These are phyloP conservation scores for Chrysochromulina tobinii DNA, from an alignment of 78 protist genomes.

Conservation along the genomic window DNA sequence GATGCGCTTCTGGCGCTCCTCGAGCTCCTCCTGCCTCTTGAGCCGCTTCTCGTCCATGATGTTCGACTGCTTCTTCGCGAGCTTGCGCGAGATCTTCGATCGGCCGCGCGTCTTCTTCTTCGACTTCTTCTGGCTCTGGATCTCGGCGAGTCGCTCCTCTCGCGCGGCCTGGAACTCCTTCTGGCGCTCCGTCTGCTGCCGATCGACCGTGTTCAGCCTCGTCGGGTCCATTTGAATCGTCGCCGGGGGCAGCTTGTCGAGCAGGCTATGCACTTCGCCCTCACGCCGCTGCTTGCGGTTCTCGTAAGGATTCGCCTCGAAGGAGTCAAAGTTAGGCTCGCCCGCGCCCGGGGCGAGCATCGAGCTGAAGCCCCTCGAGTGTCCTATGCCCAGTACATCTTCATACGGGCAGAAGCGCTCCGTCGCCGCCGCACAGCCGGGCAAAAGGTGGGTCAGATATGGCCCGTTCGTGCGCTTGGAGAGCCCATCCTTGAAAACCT, in stretches of 20 bases:
- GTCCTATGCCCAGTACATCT: constrained; percentile 92
- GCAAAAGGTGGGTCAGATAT: constrained; percentile 58
- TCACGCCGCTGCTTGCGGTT: constrained; percentile 69
- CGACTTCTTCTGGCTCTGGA: no score
- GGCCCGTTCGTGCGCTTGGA: constrained; percentile 35
- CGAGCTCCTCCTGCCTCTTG: neutral
- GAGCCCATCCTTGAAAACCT: constrained; percentile 69
- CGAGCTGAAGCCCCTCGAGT: neutral
- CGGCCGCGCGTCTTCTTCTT: constrained; percentile 7
- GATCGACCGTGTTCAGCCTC: neutral
- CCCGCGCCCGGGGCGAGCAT: constrained; percentile 85
- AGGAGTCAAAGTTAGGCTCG: constrained; percentile 92
- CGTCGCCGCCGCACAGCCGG: neutral
- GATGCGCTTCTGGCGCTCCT: neutral
- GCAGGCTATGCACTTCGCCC: constrained; percentile 66
- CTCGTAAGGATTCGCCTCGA: constrained; percentile 93
- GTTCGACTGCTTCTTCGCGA: constrained; percentile 13
- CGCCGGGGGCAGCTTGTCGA: constrained; percentile 75
- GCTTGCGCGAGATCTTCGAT: neutral
- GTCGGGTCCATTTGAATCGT: neutral
- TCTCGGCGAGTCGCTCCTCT: neutral
- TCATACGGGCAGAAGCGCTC: constrained; percentile 93
- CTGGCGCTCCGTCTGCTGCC: neutral
- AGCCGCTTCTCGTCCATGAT: constrained; percentile 3
- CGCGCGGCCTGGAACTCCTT: neutral